Evolutionary conservation across 2,329 filamentous ascomycete genomes (phyloP), one percentile per base, ranked within the genome.

Genomic region (Sporothrix euskadiensis): DNA sequence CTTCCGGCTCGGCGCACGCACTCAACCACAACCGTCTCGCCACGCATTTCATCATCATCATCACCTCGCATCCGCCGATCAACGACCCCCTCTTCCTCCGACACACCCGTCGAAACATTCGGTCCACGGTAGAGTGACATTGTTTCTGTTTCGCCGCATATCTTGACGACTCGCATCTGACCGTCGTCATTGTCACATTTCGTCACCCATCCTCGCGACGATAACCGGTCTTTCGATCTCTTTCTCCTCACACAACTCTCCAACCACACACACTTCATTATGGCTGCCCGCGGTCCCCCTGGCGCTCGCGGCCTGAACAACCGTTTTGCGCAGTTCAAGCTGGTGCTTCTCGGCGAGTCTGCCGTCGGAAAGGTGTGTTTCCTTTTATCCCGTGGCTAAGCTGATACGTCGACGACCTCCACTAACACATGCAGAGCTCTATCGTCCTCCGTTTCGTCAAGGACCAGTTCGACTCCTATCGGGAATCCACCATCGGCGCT

Each of bases 381-480:
- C 72, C 71, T 74, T 73, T 39, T 73, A 71, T 75, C 59, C 32
- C 16, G 6, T 39, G 39, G 39, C n/a, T 14, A 47, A 49, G 44
- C 44, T 19, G 44, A 19, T 49, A 44, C 9, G 41, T 9, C 2
- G 14, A 12, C 14, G 44, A 19, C 12, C 3, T 19, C 22, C 10
- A 26, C 70, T 72, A 57, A 74, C 66, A 74, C 19, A 79, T 82
- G 74, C 79, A 97, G 95, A 98, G 94, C 85, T 99, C 96, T 77
- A 91, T 99, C 83, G 96, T 99, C 73, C 87, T 99, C 81, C 92
- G 97, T 84, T 99, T 99, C 81, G 96, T 99, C 81, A 99, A 99
- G 94, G 95, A 99, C 84, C 96, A 98, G 93, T 99, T 99, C 84
- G 96, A 99, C 87, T 89, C 88, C 71, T 98, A 98, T 86, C 91